Base-by-base conservation (phyloP, 306 rosid species). In the Glycine tomentella region DNA sequence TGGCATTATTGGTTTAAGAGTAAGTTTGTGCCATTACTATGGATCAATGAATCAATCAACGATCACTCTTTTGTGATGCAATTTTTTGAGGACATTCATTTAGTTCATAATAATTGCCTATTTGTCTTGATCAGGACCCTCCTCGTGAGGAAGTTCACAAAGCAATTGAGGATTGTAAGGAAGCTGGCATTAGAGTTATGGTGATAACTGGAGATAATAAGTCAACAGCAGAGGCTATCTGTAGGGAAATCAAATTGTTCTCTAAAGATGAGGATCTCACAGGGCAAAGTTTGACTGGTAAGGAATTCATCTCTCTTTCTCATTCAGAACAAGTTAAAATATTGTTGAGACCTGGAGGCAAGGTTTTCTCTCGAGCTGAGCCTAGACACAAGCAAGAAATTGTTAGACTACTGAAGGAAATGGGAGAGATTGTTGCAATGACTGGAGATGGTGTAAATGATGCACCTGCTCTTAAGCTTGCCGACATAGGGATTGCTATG, bases 401-500 rank as follows among this genome's bases (percentile, higher is more conserved):
- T 76, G 97, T 93, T 68, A 87, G 94, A 86, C 71, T 77, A 36
- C 79, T 93, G 78, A 93, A 91, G 88, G 96, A 89, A 56, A 91
- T 91, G 88, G 92, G 96, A 9, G 94, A 93, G 88, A 84, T 91
- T 72, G 94, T 93, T 74, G 97, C 97, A 78, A 93, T 93, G 97
- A 91, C 97, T 0, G 97, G 97, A 76, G 97, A 93, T 82, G 97
- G 97, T 52, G 97, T 93, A 68, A 93, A 91, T 63, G 97, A 93
- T 88, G 97, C 96, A 16, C 97, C 96, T 44, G 96, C 97, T 42
- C 94, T 93, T 65, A 93, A 93, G 88, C 96, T 93, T 67, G 97
- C 97, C 58, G 96, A 93, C 86, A 93, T 93, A 81, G 97, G 97
- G 40, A 93, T 93, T 42, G 92, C 96, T 72, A 93, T 93, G 97